Evolutionary conservation across 306 rosid genomes (phyloP).

Genomic region (Quillaja saponaria): DNA sequence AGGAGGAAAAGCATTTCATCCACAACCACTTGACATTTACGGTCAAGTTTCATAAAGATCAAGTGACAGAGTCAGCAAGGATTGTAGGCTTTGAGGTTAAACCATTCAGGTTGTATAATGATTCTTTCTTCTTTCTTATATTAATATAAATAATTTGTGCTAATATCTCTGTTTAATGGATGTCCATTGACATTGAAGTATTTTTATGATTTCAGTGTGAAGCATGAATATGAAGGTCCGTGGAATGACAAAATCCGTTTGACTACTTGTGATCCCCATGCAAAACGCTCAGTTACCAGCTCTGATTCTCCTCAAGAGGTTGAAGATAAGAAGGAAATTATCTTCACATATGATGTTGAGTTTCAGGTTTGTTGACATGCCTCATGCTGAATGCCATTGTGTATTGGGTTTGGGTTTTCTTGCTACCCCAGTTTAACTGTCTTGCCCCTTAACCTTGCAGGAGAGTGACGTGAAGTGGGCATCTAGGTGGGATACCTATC

Average conservation of each 20-base stretch:
- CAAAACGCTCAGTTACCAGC: conserved; percentile 52
- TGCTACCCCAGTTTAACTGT: conserved; percentile 8
- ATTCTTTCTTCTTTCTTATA: conserved; percentile 27
- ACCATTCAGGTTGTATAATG: conserved; percentile 65
- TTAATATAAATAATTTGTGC: background rate
- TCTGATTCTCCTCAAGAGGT: conserved; percentile 87
- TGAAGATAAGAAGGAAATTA: conserved; percentile 76
- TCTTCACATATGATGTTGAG: conserved; percentile 88
- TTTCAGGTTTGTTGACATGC: conserved; percentile 61
- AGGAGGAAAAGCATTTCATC: conserved; percentile 75
- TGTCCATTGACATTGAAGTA: conserved; percentile 18
- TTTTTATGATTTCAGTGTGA: conserved; percentile 52
- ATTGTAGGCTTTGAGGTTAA: conserved; percentile 93
- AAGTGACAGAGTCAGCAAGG: conserved; percentile 64
- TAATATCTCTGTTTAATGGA: conserved; percentile 5
- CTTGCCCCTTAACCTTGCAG: conserved; percentile 38
- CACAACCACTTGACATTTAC: conserved; percentile 76
- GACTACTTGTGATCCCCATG: conserved; percentile 85
- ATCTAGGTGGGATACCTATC: conserved; percentile 95
- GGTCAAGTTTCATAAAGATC: conserved; percentile 80
- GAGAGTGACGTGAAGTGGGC: conserved; percentile 97
- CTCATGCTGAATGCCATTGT: background rate
- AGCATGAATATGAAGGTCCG: conserved; percentile 73
- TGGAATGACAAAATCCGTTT: conserved; percentile 63
- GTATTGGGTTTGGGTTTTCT: conserved; percentile 16